Conservation (phyloP, 192 early-diverging fungal species). For the Endogone sp. region DNA sequence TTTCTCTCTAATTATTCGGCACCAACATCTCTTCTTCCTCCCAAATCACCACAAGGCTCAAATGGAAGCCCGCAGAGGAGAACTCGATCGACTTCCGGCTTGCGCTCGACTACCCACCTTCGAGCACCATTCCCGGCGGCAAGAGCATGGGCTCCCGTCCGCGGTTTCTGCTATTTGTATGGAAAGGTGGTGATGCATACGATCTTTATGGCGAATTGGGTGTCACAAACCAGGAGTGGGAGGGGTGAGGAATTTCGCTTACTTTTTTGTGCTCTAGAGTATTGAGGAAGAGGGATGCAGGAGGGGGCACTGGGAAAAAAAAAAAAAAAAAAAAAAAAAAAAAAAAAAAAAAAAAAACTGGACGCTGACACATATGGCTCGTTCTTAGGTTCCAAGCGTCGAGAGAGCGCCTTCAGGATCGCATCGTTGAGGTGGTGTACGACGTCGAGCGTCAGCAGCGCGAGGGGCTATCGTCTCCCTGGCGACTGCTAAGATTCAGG, state of each 20-base stretch:
- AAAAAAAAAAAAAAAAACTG: no score
- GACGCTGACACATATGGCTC: no score
- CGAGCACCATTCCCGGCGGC: slow-evolving; percentile 18
- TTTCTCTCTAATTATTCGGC: slow-evolving; percentile 4
- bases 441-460: slow-evolving; percentile 39
- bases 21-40: background rate
- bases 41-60: slow-evolving; percentile 47
- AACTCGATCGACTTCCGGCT: slow-evolving; percentile 78
- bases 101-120: slow-evolving; percentile 21
- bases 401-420: slow-evolving; percentile 36
- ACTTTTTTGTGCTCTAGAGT: no score
- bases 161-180: slow-evolving; percentile 44
- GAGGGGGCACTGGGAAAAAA: background rate
- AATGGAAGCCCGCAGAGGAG: slow-evolving; percentile 83
- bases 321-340: no score
- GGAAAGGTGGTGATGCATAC: slow-evolving; percentile 38
- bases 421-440: slow-evolving; percentile 62
- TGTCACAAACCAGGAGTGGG: slow-evolving; percentile 54
- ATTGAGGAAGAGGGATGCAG: background rate
- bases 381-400: background rate
- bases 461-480: slow-evolving; percentile 30
- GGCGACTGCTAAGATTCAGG: slow-evolving; percentile 75
- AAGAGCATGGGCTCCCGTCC: slow-evolving; percentile 26
- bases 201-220: slow-evolving; percentile 48
- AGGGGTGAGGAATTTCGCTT: slow-evolving; percentile 29